Base-by-base conservation (phyloP, 1,284 basidiomycete genomes). In the Stereum hirsutum region DNA sequence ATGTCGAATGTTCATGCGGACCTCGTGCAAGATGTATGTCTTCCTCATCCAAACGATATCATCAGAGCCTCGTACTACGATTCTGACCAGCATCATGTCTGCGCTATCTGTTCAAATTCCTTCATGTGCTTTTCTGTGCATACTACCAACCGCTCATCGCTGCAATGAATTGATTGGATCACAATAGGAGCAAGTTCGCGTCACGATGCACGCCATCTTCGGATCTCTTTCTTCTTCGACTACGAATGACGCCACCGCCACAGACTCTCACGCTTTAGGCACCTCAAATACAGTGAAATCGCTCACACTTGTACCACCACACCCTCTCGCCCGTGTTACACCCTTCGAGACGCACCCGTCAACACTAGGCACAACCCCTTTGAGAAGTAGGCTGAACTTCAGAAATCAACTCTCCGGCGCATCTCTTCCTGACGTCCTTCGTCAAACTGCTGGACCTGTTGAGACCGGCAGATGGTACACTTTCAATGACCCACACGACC, bases 391-490 rank as follows among this genome's bases (percentile, higher is more conserved):
- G n/a, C n/a, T n/a, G n/a, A n/a, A n/a, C n/a, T n/a, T n/a, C n/a
- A n/a, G n/a, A n/a, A n/a, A n/a, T n/a, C n/a, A n/a, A n/a, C n/a
- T n/a, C n/a, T n/a, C n/a, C n/a, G n/a, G n/a, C n/a, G n/a, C n/a
- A n/a, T n/a, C n/a, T n/a, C n/a, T n/a, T n/a, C n/a, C n/a, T n/a
- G n/a, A n/a, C n/a, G n/a, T n/a, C n/a, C n/a, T n/a, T n/a, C n/a
- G n/a, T n/a, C n/a, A n/a, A n/a, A n/a, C 72, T 12, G 69, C 64
- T 2, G 41, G 43, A 2, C 72, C 75, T 3, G 46, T 69, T 5
- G 70, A 75, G 51, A 78, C 73, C 69, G 78, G 72, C 8, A 65
- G 69, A 12, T 82, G 78, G 75, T 61, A 69, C 34, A 61, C 73
- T 42, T 64, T 82, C 21, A 55, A 46, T 1, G 65, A 66, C 41